phyloP scores from a whole-genome alignment of 1,284 basidiomycete genomes.

The Tetrapyrgos nigripes region DNA sequence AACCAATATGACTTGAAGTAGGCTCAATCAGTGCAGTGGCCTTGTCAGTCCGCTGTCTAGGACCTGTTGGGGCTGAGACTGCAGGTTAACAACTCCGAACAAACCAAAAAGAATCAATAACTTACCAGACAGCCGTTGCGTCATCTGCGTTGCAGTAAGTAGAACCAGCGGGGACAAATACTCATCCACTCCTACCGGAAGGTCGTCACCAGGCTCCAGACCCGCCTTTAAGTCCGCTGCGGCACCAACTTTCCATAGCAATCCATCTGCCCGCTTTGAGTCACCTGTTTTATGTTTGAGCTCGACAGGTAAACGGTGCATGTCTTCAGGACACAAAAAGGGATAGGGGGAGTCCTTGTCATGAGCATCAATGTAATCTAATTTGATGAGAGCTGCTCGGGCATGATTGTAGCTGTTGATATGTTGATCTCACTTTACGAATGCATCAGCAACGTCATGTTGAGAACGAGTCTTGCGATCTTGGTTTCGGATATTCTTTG shows the following conservation, averaged over 20 bases:
- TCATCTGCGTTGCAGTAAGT: no score
- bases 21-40: neutral
- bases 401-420: neutral
- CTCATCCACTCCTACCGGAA: neutral
- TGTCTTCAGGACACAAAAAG: no score
- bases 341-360: no score
- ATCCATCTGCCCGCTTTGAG: neutral
- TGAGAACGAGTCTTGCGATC: neutral
- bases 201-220: no score
- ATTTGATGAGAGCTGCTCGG: no score
- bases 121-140: no score
- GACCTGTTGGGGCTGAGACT: neutral
- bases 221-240: neutral
- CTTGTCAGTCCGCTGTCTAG: neutral
- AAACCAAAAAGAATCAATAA: neutral
- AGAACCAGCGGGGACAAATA: neutral
- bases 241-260: neutral
- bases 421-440: neutral
- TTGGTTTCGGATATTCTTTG: neutral
- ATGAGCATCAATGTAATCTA: no score
- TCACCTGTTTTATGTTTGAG: neutral
- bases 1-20: no score
- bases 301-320: no score
- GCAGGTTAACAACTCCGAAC: neutral
- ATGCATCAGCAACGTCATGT: neutral